These are phyloP conservation scores for Tuber brumale DNA, from an alignment of 495 filamentous ascomycete species.

Conservation along the genomic window DNA sequence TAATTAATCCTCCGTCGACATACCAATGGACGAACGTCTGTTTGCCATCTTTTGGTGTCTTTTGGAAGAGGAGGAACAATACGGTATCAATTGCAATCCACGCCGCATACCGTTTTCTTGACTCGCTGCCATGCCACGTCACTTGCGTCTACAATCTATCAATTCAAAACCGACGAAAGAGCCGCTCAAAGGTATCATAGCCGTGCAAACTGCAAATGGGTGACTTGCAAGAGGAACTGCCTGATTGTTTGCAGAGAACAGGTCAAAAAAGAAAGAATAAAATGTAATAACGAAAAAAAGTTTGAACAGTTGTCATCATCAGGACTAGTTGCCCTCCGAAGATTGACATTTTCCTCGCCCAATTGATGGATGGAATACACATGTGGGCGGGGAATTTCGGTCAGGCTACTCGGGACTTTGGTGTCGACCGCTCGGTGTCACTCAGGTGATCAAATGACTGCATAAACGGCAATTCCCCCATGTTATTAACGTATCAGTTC, in stretches of 20 bases:
- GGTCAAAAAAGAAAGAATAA: conserved; percentile 6
- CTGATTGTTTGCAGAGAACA: background rate
- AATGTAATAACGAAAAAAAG: background rate
- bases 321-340: background rate
- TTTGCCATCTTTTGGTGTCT: background rate
- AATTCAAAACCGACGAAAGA: conserved; percentile 6
- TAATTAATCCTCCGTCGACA: conserved; percentile 3
- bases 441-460: conserved; percentile 4
- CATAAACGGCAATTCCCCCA: background rate
- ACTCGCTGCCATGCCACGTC: conserved; percentile 6
- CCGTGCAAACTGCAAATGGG: conserved; percentile 2
- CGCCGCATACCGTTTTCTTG: conserved; percentile 1
- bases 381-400: conserved; percentile 4
- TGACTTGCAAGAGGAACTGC: background rate
- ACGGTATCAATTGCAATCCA: conserved; percentile 6
- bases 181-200: conserved; percentile 2
- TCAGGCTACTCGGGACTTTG: background rate
- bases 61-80: conserved; percentile 4
- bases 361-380: conserved; percentile 2
- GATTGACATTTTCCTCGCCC: background rate
- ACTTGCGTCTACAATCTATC: conserved; percentile 5
- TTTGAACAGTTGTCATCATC: conserved; percentile 3
- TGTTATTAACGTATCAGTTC: background rate
- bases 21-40: conserved; percentile 5
- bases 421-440: conserved; percentile 5